Evolutionary conservation across 177 flowering plant genomes (phyloP), one percentile per base, ranked within the genome.

Genomic region (Vitis hybrid): DNA sequence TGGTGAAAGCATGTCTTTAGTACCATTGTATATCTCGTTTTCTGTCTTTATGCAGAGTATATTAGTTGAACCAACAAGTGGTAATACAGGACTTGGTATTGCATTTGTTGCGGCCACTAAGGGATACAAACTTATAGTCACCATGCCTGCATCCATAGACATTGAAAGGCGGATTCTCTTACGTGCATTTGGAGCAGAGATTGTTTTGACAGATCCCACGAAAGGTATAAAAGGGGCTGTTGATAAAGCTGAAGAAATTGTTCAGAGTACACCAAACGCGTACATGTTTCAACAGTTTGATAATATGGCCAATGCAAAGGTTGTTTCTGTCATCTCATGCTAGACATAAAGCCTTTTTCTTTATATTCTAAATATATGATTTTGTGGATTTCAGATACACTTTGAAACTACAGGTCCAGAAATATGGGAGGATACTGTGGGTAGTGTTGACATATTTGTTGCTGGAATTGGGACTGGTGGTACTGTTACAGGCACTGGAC

Each of bases 371-470:
- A 34, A 60, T 40, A 55, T 55, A 67, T 55, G 45, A 51, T 60
- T 74, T 62, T 26, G 48, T 75, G 63, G 65, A 84, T 72, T 72
- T 55, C 89, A 92, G 94, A 74, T 90, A 66, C 94, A 92, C 72
- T 90, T 88, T 74, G 91, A 92, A 69, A 88, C 93, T 61, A 90
- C 94, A 11, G 93, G 97, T 63, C 93, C 92, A 30, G 97, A 90
- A 80, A 90, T 92, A 80, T 92, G 97, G 97, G 92, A 90, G 79
- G 94, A 92, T 73, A 88, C 94, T 48, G 70, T 84, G 84, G 97
- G 93, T 52, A 83, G 68, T 63, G 82, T 88, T 65, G 91, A 88
- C 82, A 82, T 92, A 69, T 74, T 92, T 75, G 91, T 92, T 71
- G 89, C 94, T 14, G 89, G 80, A 70, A 87, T 92, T 72, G 97